phyloP scores from a whole-genome alignment of 108 stramenopile species.

The Cyclostephanos tholiformis region DNA sequence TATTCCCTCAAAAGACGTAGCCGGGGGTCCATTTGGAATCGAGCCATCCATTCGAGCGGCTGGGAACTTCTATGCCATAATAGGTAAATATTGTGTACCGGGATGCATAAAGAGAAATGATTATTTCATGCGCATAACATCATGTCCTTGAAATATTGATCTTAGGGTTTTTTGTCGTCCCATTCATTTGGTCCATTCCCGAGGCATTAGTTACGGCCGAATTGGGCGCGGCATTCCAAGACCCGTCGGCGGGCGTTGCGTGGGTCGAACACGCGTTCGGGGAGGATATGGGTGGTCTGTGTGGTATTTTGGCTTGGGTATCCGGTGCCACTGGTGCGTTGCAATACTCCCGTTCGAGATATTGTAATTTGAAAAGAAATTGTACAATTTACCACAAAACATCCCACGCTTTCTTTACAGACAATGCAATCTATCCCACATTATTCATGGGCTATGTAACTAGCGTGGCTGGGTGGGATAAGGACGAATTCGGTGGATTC shows the following conservation, averaged over 20 bases:
- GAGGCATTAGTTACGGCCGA: constrained; percentile 84
- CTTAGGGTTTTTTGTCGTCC: constrained; percentile 55
- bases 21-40: constrained; percentile 91
- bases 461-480: constrained; percentile 24
- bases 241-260: constrained; percentile 67
- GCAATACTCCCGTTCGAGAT: neutral
- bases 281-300: constrained; percentile 75
- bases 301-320: constrained; percentile 91
- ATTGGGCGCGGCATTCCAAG: constrained; percentile 64
- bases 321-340: constrained; percentile 70
- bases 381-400: too few species aligned
- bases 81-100: constrained; percentile 31
- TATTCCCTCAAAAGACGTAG: constrained; percentile 18
- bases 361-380: too few species aligned
- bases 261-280: constrained; percentile 84
- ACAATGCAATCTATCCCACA: constrained; percentile 44
- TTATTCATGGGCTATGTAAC: constrained; percentile 39
- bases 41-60: constrained; percentile 87
- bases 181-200: constrained; percentile 71
- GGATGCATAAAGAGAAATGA: neutral
- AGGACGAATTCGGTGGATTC: constrained; percentile 22
- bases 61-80: constrained; percentile 85
- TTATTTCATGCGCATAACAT: neutral
- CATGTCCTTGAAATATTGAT: neutral
- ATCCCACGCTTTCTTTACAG: too few species aligned